Percentiles rank a stretch among this genome's conserved stretches.
Conservation (phyloP, 202 grass and related monocot species). For the Zizania palustris region DNA sequence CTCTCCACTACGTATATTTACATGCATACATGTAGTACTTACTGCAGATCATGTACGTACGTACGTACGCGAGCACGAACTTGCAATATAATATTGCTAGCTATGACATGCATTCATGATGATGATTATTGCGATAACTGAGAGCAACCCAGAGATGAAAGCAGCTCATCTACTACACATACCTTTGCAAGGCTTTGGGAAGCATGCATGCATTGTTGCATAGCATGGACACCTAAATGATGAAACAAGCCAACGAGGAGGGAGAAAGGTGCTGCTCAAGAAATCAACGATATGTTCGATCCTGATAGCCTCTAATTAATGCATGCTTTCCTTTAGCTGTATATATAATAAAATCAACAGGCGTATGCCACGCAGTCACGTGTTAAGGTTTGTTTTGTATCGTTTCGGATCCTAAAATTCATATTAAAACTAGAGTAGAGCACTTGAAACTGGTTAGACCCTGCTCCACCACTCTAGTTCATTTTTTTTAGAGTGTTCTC, state of each 20-base stretch:
- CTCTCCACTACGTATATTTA: background rate
- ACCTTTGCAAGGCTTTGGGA: slow-evolving; percentile 54
- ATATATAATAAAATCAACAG: background rate
- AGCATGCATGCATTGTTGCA: slow-evolving; percentile 40
- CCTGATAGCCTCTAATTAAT: background rate
- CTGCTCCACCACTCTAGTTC: too few relatives aligned
- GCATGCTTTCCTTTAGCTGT: background rate
- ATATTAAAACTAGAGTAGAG: too few relatives aligned
- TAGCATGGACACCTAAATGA: slow-evolving; percentile 49
- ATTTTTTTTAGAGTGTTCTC: too few relatives aligned
- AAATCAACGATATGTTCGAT: background rate
- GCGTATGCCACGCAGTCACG: slow-evolving; percentile 21
- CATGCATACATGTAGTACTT: background rate
- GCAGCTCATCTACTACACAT: background rate
- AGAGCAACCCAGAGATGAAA: slow-evolving; percentile 68
- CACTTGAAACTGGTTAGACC: too few relatives aligned
- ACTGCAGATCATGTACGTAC: too few relatives aligned
- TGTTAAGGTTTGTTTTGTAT: too few relatives aligned
- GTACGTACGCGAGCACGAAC: background rate
- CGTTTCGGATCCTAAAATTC: too few relatives aligned
- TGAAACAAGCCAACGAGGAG: slow-evolving; percentile 48
- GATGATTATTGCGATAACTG: slow-evolving; percentile 57
- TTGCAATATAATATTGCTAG: background rate
- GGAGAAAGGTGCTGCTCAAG: slow-evolving; percentile 39
- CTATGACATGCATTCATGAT: too few relatives aligned